Evolutionary conservation across 345 rosid species (phyloP), one percentile per base, ranked within the genome.

Genomic region (Eucalyptus pauciflora): DNA sequence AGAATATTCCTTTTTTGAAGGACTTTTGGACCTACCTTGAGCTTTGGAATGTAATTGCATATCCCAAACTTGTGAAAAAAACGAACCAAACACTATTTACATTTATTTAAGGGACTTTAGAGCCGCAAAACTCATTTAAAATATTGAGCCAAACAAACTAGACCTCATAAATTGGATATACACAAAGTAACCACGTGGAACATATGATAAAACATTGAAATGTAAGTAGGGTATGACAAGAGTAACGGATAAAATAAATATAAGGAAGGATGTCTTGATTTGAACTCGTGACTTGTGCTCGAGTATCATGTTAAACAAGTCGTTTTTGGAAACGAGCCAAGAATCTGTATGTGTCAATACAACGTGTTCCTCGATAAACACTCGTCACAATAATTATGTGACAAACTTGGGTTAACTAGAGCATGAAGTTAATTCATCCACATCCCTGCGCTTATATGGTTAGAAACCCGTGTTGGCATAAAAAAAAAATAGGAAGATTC

Each of bases 91-190:
- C 2, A 10, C 58, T 52, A 52, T 52, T 52, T 52, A 20, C 10
- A 52, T 52, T 52, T 52, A 52, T 52, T 52, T 52, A 52, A 52
- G 25, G 58, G 25, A 7, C 25, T 1, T 52, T 52, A 1, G 10
- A 52, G 9, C 25, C 1, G 0, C 25, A 52, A 52, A 52, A 52
- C 58, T 0, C 10, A 0, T 18, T 7, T 52, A 10, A 52, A 52
- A 52, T 7, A 52, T 52, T 7, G 58, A 52, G 58, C 58, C 58
- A 52, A 52, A 52, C 41, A 14, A 15, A n/a, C 37, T 64, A 14
- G 10, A 64, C 41, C 10, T 64, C 33, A n/a, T 0, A 13, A 4
- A n/a, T 11, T 3, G 2, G 13, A 22, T 41, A 76, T 41, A 41
- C 13, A 13, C 7, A 13, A 6, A 12, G 83, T 41, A 76, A 76